Percentiles rank a stretch among this genome's conserved stretches.
Evolutionary conservation across 2,329 filamentous ascomycete genomes (phyloP).

Genomic region (Hypoxylon sp.): DNA sequence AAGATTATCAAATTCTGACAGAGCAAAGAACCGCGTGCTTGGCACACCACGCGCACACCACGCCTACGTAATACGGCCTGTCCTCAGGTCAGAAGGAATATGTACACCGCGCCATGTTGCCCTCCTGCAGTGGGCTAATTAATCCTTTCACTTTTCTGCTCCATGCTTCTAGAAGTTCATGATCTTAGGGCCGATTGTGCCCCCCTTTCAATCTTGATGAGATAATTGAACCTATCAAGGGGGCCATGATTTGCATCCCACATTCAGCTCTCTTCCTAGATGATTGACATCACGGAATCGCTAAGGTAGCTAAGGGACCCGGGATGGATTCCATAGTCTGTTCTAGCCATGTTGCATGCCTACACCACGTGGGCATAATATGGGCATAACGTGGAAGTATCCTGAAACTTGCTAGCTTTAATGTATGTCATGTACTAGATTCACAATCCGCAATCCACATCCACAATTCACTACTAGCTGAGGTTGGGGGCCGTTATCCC

Average conservation of each 20-base stretch:
- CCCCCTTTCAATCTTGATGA: conserved; percentile 24
- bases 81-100: conserved; percentile 31
- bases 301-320: conserved; percentile 3
- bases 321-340: conserved; percentile 16
- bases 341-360: conserved; percentile 16
- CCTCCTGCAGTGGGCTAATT: conserved; percentile 37
- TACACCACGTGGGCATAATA: not conserved
- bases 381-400: not conserved
- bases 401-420: not conserved
- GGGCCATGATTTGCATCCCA: conserved; percentile 5
- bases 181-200: conserved; percentile 39
- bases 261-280: conserved; percentile 21
- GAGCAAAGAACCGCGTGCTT: conserved; percentile 8
- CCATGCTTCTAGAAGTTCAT: conserved; percentile 22
- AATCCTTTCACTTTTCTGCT: conserved; percentile 29
- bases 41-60: conserved; percentile 4
- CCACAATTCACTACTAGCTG: not conserved
- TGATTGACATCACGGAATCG: conserved; percentile 9
- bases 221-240: conserved; percentile 15
- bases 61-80: conserved; percentile 42
- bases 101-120: conserved; percentile 22
- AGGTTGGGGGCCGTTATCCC: conserved; percentile 5
- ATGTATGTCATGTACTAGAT: not conserved
- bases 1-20: conserved; percentile 30
- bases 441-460: not conserved